phyloP scores from a whole-genome alignment of 164 flowering plant species.

The Liquidambar formosana region DNA sequence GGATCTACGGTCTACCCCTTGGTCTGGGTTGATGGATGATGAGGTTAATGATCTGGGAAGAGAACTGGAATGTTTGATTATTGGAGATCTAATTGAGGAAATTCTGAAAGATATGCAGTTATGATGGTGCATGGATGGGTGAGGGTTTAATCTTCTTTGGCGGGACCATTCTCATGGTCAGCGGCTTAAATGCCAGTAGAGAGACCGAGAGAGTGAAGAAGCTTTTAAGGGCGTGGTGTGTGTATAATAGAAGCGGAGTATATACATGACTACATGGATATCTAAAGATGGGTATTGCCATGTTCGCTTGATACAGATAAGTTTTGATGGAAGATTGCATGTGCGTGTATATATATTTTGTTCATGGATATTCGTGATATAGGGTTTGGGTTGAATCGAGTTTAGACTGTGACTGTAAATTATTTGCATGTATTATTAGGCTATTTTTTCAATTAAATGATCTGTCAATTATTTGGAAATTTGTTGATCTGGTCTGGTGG shows the following conservation, averaged over 20 bases:
- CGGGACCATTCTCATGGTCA: neutral
- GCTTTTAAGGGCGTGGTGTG: neutral
- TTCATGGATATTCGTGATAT: neutral
- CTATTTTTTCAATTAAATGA: neutral
- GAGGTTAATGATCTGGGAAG: conserved; percentile 47
- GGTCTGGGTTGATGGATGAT: conserved; percentile 44
- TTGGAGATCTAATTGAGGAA: conserved; percentile 65
- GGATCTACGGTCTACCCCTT: conserved; percentile 46
- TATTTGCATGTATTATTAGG: conserved; percentile 4
- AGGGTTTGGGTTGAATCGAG: conserved; percentile 4
- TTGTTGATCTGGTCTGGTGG: conserved; percentile 1
- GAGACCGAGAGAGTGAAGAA: neutral
- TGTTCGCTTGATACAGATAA: conserved; percentile 5
- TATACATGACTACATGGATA: conserved; percentile 1
- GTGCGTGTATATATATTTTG: conserved; percentile 5
- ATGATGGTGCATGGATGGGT: neutral
- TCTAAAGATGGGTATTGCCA: conserved; percentile 1
- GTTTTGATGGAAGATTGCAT: conserved; percentile 3
- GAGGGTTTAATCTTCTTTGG: neutral
- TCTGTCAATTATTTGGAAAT: neutral
- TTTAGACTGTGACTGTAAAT: neutral
- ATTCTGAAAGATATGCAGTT: conserved; percentile 44
- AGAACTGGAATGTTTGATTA: conserved; percentile 58
- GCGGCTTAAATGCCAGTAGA: neutral
- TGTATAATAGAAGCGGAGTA: neutral